Percentiles rank a stretch among this genome's conserved stretches.
These are phyloP conservation scores for Hypoxylon crocopeplum DNA, from an alignment of 495 filamentous ascomycete species.

Conservation along the genomic window DNA sequence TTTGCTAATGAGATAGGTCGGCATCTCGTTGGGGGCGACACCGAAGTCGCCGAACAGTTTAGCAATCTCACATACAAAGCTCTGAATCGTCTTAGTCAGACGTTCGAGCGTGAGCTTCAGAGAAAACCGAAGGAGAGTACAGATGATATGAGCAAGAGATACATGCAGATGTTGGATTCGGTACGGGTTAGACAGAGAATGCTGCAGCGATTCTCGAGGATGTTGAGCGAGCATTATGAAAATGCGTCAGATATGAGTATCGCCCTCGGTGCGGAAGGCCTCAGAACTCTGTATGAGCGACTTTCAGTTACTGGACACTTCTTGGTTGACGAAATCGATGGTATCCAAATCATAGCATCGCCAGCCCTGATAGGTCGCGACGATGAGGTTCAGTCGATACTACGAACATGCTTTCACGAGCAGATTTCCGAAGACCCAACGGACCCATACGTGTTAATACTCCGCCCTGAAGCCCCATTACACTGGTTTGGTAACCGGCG, in stretches of 20 bases:
- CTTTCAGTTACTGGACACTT: conserved; percentile 89
- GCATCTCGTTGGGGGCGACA: conserved; percentile 87
- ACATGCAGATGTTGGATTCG: conserved; percentile 93
- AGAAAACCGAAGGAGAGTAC: conserved; percentile 80
- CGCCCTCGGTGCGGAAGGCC: conserved; percentile 66
- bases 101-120: conserved; percentile 91
- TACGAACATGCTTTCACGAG: conserved; percentile 87
- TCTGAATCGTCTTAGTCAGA: conserved; percentile 81
- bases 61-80: conserved; percentile 92
- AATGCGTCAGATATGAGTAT: conserved; percentile 95
- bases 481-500: conserved; percentile 83
- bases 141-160: conserved; percentile 91
- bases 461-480: conserved; percentile 79
- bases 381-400: conserved; percentile 80
- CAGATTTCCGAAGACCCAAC: conserved; percentile 74
- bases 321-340: conserved; percentile 76
- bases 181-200: conserved; percentile 93
- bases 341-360: conserved; percentile 84
- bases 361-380: conserved; percentile 75
- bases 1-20: conserved; percentile 92
- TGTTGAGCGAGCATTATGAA: conserved; percentile 90
- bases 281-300: conserved; percentile 78
- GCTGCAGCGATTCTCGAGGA: conserved; percentile 76
- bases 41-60: conserved; percentile 99
- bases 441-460: conserved; percentile 82